Conservation (phyloP, 2,329 filamentous ascomycete genomes). For the Ceratocystis huliohia region DNA sequence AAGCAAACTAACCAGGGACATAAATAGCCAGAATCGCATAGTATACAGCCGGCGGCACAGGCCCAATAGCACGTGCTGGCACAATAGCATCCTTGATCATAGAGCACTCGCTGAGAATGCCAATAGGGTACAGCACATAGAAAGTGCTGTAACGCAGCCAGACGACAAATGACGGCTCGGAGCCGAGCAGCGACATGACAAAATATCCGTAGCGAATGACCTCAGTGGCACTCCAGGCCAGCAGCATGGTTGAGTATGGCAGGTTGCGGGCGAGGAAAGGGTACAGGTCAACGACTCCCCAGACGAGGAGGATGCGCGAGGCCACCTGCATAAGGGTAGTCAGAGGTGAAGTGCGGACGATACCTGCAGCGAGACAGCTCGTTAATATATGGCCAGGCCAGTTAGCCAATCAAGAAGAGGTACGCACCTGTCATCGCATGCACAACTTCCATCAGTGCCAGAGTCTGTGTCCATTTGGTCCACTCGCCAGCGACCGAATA, state of each 20-base stretch:
- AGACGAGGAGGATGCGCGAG: conserved; percentile 76
- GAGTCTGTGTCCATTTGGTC: conserved; percentile 68
- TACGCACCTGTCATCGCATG: conserved; percentile 62
- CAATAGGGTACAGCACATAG: conserved; percentile 81
- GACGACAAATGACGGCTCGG: conserved; percentile 52
- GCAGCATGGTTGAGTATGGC: conserved; percentile 64
- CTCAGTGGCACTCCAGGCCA: conserved; percentile 83
- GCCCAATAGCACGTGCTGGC: conserved; percentile 39
- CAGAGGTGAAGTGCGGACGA: conserved; percentile 72
- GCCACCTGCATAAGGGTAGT: conserved; percentile 88
- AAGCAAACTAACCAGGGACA: conserved; percentile 53
- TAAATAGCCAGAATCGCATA: conserved; percentile 59
- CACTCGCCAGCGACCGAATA: conserved; percentile 52
- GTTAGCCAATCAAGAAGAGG: not conserved
- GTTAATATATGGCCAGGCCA: not conserved
- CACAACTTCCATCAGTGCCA: conserved; percentile 69
- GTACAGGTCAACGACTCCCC: conserved; percentile 67
- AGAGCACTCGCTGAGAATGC: conserved; percentile 76
- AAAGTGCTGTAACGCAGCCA: conserved; percentile 92
- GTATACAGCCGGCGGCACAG: conserved; percentile 45
- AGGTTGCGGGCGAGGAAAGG: conserved; percentile 48
- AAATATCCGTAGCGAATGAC: conserved; percentile 91
- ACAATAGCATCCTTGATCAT: conserved; percentile 60
- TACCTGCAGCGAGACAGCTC: conserved; percentile 37
- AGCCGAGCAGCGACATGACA: conserved; percentile 53